Percentiles rank a stretch among this genome's conserved stretches.
Evolutionary conservation across 371 early-diverging fungal genomes (phyloP).

Genomic region (Rhizopus arrhizus): DNA sequence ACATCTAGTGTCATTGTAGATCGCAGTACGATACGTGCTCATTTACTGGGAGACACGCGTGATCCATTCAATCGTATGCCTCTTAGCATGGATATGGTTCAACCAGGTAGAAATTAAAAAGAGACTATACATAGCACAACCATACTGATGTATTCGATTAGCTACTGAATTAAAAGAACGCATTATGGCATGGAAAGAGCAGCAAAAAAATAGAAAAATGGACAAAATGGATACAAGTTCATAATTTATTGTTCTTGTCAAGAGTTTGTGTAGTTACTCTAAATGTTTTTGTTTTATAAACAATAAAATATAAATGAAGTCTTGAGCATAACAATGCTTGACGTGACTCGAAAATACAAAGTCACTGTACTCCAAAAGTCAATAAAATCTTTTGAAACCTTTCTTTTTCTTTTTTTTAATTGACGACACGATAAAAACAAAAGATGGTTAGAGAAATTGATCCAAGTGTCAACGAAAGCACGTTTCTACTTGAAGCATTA

Average conservation of each 20-base stretch:
- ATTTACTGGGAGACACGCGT: conserved; percentile 89
- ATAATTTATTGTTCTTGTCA: conserved; percentile 3
- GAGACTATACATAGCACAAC: neutral
- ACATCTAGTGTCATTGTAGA: conserved; percentile 89
- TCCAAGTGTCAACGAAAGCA: conserved; percentile 30
- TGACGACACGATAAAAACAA: neutral
- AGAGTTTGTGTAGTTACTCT: neutral
- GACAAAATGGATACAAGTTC: conserved; percentile 22
- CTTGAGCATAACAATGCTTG: no score
- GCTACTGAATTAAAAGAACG: conserved; percentile 50
- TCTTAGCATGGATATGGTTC: conserved; percentile 78
- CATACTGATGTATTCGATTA: conserved; percentile 7
- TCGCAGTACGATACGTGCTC: conserved; percentile 90
- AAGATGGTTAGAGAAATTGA: conserved; percentile 29
- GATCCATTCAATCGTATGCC: conserved; percentile 97
- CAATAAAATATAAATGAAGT: neutral
- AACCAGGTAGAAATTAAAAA: conserved; percentile 58
- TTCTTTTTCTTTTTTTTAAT: neutral
- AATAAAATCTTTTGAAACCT: conserved; percentile 3
- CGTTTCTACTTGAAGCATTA: conserved; percentile 27
- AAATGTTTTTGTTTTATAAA: neutral
- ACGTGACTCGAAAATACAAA: neutral
- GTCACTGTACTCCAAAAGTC: neutral
- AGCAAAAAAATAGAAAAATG: conserved; percentile 34
- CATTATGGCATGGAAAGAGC: conserved; percentile 52